A percentile compares a stretch with the other conserved stretches of the same genome.
phyloP scores from a whole-genome alignment of 2,329 filamentous ascomycete species.

The Diaporthe amygdali region DNA sequence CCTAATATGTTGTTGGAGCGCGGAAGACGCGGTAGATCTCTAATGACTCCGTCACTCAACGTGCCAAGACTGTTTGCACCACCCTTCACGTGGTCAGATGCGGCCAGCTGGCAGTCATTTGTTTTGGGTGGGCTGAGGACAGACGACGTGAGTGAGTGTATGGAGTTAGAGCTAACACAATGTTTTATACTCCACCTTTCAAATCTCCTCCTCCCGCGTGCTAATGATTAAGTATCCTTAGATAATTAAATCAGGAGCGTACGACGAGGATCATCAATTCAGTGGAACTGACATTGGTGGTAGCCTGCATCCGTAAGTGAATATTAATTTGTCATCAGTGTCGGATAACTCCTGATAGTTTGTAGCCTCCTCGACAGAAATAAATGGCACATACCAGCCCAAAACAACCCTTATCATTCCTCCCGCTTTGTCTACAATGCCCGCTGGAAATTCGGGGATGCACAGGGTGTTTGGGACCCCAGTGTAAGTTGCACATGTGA shows the following conservation, averaged over 20 bases:
- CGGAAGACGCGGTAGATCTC: too few relatives aligned
- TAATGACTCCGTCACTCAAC: neutral
- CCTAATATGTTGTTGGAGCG: too few relatives aligned
- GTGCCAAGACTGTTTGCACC: neutral
- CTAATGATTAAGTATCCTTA: neutral
- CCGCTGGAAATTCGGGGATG: neutral
- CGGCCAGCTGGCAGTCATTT: neutral
- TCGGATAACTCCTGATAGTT: too few relatives aligned
- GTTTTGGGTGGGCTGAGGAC: neutral
- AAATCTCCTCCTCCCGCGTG: too few relatives aligned
- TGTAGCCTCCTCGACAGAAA: neutral
- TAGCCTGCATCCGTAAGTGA: neutral
- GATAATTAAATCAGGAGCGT: neutral
- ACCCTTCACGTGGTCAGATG: neutral
- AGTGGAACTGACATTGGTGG: neutral
- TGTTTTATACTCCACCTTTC: too few relatives aligned
- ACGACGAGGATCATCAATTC: neutral
- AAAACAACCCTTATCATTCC: neutral
- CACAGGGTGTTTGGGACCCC: neutral
- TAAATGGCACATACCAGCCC: neutral
- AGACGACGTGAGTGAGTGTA: too few relatives aligned
- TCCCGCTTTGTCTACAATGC: neutral
- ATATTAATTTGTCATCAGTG: too few relatives aligned
- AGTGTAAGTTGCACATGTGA: neutral
- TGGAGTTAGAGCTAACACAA: too few relatives aligned